phyloP scores from a whole-genome alignment of 2,329 filamentous ascomycete genomes.

The Beauveria brongniartii region DNA sequence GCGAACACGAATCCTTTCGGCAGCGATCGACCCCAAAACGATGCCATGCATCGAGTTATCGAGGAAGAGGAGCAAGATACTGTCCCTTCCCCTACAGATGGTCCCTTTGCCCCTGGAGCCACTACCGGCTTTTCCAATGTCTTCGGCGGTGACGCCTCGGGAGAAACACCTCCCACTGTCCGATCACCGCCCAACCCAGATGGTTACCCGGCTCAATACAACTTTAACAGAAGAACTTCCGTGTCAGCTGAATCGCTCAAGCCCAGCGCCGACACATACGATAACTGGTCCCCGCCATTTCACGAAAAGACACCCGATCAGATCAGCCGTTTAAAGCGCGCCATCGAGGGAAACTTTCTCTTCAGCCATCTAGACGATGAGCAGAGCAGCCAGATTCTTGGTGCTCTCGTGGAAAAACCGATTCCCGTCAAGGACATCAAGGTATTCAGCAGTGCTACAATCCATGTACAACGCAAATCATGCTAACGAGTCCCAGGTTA shows the following conservation, averaged over 20 bases:
- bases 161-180: slow-evolving; percentile 38
- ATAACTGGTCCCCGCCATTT: slow-evolving; percentile 83
- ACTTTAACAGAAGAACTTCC: slow-evolving; percentile 85
- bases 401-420: slow-evolving; percentile 87
- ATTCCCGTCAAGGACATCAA: slow-evolving; percentile 84
- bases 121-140: slow-evolving; percentile 40
- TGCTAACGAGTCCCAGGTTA: slow-evolving; percentile 56
- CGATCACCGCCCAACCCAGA: slow-evolving; percentile 49
- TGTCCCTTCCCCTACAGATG: slow-evolving; percentile 65
- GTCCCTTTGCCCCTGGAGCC: slow-evolving; percentile 40
- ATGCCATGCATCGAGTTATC: slow-evolving; percentile 48
- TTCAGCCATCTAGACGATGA: slow-evolving; percentile 95
- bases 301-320: slow-evolving; percentile 81
- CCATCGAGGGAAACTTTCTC: slow-evolving; percentile 85
- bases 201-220: slow-evolving; percentile 85
- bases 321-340: slow-evolving; percentile 65
- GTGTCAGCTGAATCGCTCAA: slow-evolving; percentile 96
- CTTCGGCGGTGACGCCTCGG: slow-evolving; percentile 44
- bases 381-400: slow-evolving; percentile 77
- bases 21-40: slow-evolving; percentile 31
- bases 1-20: slow-evolving; percentile 68
- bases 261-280: slow-evolving; percentile 71
- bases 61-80: slow-evolving; percentile 78
- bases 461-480: not conserved
- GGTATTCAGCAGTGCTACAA: slow-evolving; percentile 29